Evolutionary conservation across 768 basidiomycete genomes (phyloP), one percentile per base, ranked within the genome.

Genomic region (Amanita muscaria): DNA sequence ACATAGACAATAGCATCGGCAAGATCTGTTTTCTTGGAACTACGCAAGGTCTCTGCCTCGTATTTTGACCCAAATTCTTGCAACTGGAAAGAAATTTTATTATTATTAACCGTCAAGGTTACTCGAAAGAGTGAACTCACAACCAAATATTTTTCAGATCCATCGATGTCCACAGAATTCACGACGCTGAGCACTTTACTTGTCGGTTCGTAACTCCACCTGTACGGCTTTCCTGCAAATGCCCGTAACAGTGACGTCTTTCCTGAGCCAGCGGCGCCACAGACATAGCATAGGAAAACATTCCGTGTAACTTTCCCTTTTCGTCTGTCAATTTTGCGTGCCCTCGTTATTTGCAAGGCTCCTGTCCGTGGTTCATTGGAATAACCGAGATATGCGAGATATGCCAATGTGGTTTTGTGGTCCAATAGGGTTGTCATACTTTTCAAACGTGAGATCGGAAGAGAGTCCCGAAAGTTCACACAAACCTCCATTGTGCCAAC

Each of bases 361-460:
- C 74, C 76, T 8, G 91, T 90, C n/a, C 77, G 77, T 25, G 76
- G 77, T 57, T 82, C 80, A 36, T 74, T 73, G 1, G 88, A 82
- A 63, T 93, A 97, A 35, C 92, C 93, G 37, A 98, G 76, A 61
- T 97, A 96, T 4, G 91, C 93, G 8, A 99, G 83, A 61, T 97
- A 97, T 21, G 90, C 83, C 15, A 99, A 69, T 0, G 94, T 93
- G 12, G 84, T 87, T 60, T 79, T 84, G 56, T 94, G 84, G 51
- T 96, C 89, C n/a, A 98, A 74, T 0, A 98, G 72, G 0, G 94
- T 99, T 1, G 92, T 93, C 93, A 98, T 96, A 58, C 93, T 97
- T 49, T 30, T 32, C 23, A 16, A 21, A 48, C n/a, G 29, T 38
- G 32, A 46, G 30, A 25, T 44, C 22, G 21, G 19, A 27, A 36